Base-by-base conservation (phyloP, 2,329 filamentous ascomycete genomes). In the Rhinocladiella similis region DNA sequence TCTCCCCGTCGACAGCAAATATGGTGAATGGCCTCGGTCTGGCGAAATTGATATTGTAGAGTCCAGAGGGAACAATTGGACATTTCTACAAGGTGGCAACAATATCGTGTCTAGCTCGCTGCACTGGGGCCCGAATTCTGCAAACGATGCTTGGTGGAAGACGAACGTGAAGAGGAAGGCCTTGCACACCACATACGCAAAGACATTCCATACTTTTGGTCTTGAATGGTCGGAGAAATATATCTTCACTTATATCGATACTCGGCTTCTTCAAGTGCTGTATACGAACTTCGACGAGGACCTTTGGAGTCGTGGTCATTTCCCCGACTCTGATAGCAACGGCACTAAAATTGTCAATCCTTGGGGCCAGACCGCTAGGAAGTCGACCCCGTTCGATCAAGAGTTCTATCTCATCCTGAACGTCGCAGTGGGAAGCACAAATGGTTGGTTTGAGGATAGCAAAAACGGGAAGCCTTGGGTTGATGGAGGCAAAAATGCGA, bases 191-290 rank as follows among this genome's bases (percentile, higher is more conserved):
- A 90, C 88, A 1, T 95, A 87, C 71, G 73, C 85, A 27, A 74
- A 77, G 1, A 82, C 75, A 20, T 90, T 85, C 76, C 89, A 95
- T 75, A 90, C 83, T 0, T 95, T 86, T 67, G 90, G 90, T 13
- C 72, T 95, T 2, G 90, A 95, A 73, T 95, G 90, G 90, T 90
- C 85, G 49, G 83, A 93, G 65, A 93, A 92, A 72, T 95, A 95
- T 72, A 77, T 95, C 60, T 95, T 93, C 77, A 92, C 89, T 19
- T 95, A 92, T 69, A 81, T 95, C 76, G 88, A 95, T 79, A 87
- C 83, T 42, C 86, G 88, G 9, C 82, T 95, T 18, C 78, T 91
- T 22, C 90, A 94, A 70, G 88, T 93, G 50, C 80, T 91, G 61
- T 95, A 91, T 77, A 86, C 83, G 65, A 89, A 86, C 72, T 91